These are phyloP conservation scores for Plasmodium knowlesi DNA, from an alignment of 169 alveolate genomes.

Conservation along the genomic window DNA sequence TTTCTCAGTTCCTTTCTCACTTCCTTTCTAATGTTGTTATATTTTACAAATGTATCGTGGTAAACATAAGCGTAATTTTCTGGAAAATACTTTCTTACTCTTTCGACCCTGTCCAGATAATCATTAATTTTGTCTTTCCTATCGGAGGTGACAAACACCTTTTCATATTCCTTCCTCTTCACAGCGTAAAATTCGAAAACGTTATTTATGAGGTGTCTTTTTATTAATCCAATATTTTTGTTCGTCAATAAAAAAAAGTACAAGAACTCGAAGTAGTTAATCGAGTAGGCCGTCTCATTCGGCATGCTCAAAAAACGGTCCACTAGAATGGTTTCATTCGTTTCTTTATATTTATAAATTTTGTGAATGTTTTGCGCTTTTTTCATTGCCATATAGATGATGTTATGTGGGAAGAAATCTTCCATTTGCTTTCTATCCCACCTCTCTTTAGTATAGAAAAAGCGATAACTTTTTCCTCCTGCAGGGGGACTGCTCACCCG, in stretches of 20 bases:
- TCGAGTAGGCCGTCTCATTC: conserved; percentile 23
- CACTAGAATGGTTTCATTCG: conserved; percentile 29
- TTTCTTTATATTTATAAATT: conserved; percentile 46
- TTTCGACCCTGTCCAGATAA: not conserved
- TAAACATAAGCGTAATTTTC: conserved; percentile 43
- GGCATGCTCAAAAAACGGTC: conserved; percentile 12
- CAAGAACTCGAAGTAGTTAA: conserved; percentile 50
- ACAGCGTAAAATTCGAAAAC: conserved; percentile 32
- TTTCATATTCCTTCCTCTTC: conserved; percentile 40
- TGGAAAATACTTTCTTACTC: conserved; percentile 29
- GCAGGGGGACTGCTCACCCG: not conserved
- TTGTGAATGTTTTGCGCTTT: conserved; percentile 10
- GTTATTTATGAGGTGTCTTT: not conserved
- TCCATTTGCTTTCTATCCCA: not conserved
- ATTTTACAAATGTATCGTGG: conserved; percentile 36
- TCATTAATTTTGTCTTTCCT: conserved; percentile 24
- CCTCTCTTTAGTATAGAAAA: not conserved
- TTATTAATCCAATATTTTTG: not conserved
- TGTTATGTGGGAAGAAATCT: not conserved
- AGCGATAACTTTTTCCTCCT: not conserved
- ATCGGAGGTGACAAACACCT: conserved; percentile 26
- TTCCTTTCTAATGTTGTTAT: conserved; percentile 11
- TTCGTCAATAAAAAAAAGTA: conserved; percentile 11
- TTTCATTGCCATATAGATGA: not conserved
- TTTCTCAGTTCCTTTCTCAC: not conserved